Evolutionary conservation across 768 basidiomycete genomes (phyloP).

Genomic region (Leucogyrophana mollusca): DNA sequence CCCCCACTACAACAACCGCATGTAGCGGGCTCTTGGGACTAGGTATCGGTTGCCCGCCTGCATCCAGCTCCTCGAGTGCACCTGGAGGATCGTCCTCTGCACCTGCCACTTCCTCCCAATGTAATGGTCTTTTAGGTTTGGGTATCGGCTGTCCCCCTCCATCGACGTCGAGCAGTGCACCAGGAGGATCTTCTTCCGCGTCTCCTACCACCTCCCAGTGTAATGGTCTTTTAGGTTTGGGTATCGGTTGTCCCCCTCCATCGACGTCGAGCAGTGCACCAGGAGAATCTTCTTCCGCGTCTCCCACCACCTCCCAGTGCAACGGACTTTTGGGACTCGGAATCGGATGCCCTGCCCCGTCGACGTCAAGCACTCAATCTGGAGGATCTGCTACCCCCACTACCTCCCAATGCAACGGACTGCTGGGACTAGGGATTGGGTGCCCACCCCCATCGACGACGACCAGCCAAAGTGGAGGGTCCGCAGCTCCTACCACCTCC

Average conservation of each 20-base stretch:
- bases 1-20: constrained; percentile 2
- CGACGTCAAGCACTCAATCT: neutral
- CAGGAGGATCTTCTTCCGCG: neutral
- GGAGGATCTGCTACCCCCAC: neutral
- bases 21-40: constrained; percentile 10
- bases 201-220: constrained; percentile 4
- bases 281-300: neutral
- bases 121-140: constrained; percentile 7
- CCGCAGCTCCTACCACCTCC: constrained; percentile 1
- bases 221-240: constrained; percentile 7
- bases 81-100: constrained; percentile 4
- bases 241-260: constrained; percentile 3
- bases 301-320: constrained; percentile 3
- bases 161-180: neutral
- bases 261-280: neutral
- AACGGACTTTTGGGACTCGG: constrained; percentile 15
- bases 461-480: neutral
- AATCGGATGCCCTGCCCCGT: constrained; percentile 1
- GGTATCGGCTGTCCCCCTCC: constrained; percentile 6
- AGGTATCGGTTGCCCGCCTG: constrained; percentile 12
- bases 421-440: constrained; percentile 8
- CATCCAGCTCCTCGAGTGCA: constrained; percentile 11
- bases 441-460: constrained; percentile 2
- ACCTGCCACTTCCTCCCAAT: neutral
- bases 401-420: neutral